phyloP scores from a whole-genome alignment of 1,139 yeast genomes.

The Yamadazyma triangularis region DNA sequence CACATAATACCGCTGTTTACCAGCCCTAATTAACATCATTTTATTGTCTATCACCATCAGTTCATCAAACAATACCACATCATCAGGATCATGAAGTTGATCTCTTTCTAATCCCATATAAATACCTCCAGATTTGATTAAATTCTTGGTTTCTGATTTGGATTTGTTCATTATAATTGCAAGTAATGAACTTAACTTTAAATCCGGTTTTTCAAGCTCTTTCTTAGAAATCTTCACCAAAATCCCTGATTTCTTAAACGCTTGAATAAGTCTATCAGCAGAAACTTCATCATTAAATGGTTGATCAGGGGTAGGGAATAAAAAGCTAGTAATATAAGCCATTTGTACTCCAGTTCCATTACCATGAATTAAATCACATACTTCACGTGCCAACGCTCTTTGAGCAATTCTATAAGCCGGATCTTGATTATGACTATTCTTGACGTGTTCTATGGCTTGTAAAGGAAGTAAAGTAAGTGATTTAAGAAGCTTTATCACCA shows the following conservation, averaged over 20 bases:
- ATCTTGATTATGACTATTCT: conserved; percentile 47
- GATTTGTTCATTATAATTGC: conserved; percentile 36
- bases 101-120: conserved; percentile 59
- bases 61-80: conserved; percentile 41
- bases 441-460: conserved; percentile 49
- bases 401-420: conserved; percentile 74
- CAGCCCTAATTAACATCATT: conserved; percentile 64
- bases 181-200: conserved; percentile 38
- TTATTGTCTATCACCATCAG: conserved; percentile 51
- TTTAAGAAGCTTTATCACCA: conserved; percentile 63
- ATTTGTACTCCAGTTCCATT: conserved; percentile 67
- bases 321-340: conserved; percentile 56
- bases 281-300: conserved; percentile 43
- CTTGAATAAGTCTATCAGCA: conserved; percentile 51
- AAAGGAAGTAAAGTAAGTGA: conserved; percentile 77
- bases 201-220: conserved; percentile 38
- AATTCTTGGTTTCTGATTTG: conserved; percentile 54
- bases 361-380: conserved; percentile 86
- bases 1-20: conserved; percentile 64
- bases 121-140: conserved; percentile 69
- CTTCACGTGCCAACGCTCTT: conserved; percentile 71
- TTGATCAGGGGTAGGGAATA: conserved; percentile 59
- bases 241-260: conserved; percentile 62
- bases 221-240: conserved; percentile 34
- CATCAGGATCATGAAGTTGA: conserved; percentile 50